Base-by-base conservation (phyloP, 2,329 filamentous ascomycete species). In the Calonectria fujianensis region DNA sequence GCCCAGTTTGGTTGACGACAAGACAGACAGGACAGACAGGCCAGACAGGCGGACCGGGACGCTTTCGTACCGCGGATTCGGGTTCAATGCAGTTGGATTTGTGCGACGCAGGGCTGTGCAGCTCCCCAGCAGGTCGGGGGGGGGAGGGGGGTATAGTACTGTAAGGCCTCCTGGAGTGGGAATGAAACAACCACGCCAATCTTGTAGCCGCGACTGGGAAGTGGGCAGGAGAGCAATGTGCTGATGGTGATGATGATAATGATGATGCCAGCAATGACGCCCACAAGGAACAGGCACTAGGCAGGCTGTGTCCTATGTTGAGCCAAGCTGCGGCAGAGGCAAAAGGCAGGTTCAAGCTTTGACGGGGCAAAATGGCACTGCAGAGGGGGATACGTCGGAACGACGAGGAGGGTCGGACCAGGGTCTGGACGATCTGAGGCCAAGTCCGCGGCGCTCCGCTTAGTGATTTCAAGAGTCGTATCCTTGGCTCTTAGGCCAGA, bases 11-110 rank as follows among this genome's bases (percentile, higher is more conserved):
- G 68, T 57, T 31, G 41, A 45, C 66, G 51, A 54, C 32, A 54
- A 14, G 24, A 41, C 39, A 45, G 18, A 41, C 39, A 54, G 57
- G 37, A 24, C 37, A 41, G 57, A 24, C 57, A 39, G 57, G 39
- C 35, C 18, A 29, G 29, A 24, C 24, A 63, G 57, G 57, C 57
- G 57, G 51, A 68, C 51, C 50, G 65, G 50, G 35, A 52, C 69
- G 59, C 61, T 29, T 54, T 54, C 65, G 69, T 65, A 51, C 69
- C 45, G 69, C 50, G 48, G 45, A 70, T 39, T 65, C 35, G 57
- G 35, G 48, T 35, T 39, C 48, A 65, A 31, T 54, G 69, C 41
- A 45, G 35, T n/a, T 27, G 37, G 52, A 45, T 54, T 52, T 61
- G 32, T 63, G 57, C 57, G 57, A 63, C 27, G 41, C 57, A 63